Conservation (phyloP, 345 rosid species). For the Geranium rotundifolium region DNA sequence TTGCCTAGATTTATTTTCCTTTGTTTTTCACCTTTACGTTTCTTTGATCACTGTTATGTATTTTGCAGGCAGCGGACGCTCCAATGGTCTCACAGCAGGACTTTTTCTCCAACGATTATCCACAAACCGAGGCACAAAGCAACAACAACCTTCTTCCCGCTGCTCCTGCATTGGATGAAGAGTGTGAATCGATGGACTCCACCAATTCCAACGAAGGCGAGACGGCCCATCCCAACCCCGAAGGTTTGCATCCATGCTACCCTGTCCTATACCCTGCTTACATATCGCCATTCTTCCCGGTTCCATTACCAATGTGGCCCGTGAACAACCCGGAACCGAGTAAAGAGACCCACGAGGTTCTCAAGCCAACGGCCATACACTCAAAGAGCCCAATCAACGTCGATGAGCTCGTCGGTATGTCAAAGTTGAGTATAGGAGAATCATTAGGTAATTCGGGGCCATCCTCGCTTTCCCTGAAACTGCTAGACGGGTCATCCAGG, state of each 20-base stretch:
- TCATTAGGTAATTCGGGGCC: conserved; percentile 40
- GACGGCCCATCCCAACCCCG: conserved; percentile 25
- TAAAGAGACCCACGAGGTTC: conserved; percentile 49
- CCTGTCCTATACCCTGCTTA: conserved; percentile 68
- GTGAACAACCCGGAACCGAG: conserved; percentile 32
- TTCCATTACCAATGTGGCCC: conserved; percentile 66
- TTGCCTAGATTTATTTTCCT: background rate
- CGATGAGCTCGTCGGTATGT: conserved; percentile 86
- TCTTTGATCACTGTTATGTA: background rate
- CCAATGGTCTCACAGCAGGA: conserved; percentile 47
- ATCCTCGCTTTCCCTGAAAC: conserved; percentile 59
- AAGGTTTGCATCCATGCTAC: conserved; percentile 38
- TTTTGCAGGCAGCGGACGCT: conserved; percentile 44
- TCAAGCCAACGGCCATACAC: conserved; percentile 74
- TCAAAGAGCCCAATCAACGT: conserved; percentile 84
- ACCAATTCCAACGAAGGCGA: conserved; percentile 69
- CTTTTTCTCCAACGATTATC: conserved; percentile 26
- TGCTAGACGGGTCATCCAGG: conserved; percentile 55
- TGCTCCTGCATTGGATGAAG: conserved; percentile 62
- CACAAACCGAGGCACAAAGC: conserved; percentile 33
- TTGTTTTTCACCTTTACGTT: background rate
- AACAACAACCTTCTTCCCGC: conserved; percentile 17
- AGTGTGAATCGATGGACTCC: conserved; percentile 94
- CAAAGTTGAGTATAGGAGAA: conserved; percentile 76
- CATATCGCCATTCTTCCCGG: conserved; percentile 61